Evolutionary conservation across 2,329 filamentous ascomycete genomes (phyloP).

Genomic region (Penicillium aurantiogriseum): DNA sequence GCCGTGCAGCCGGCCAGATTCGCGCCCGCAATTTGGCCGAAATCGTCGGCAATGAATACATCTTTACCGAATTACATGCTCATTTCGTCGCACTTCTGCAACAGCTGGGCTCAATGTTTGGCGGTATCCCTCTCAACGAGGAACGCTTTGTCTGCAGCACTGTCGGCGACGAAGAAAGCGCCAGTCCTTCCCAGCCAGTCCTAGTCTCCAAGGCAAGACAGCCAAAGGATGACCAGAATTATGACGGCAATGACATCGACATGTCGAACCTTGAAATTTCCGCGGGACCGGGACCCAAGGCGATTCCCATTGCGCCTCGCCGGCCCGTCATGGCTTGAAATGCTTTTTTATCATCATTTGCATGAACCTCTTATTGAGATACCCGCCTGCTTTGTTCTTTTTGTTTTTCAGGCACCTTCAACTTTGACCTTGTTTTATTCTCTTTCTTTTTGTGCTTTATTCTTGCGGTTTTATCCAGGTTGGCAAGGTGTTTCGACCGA

Average conservation of each 20-base stretch:
- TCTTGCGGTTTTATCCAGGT: slow-evolving; percentile 1
- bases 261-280: slow-evolving; percentile 36
- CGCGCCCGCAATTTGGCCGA: slow-evolving; percentile 57
- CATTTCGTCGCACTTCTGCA: slow-evolving; percentile 53
- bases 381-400: slow-evolving; percentile 15
- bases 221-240: slow-evolving; percentile 21
- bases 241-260: slow-evolving; percentile 33
- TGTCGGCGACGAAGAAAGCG: slow-evolving; percentile 30
- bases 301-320: slow-evolving; percentile 39
- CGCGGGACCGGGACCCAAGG: slow-evolving; percentile 36
- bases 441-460: slow-evolving; percentile 6
- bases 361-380: slow-evolving; percentile 15
- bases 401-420: slow-evolving; percentile 17
- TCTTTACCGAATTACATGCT: slow-evolving; percentile 58
- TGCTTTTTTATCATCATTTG: slow-evolving; percentile 9
- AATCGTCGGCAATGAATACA: slow-evolving; percentile 58
- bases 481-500: slow-evolving; percentile 6
- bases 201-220: slow-evolving; percentile 22
- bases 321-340: slow-evolving; percentile 38
- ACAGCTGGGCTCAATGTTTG: slow-evolving; percentile 48
- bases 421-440: slow-evolving; percentile 9
- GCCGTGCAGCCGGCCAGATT: slow-evolving; percentile 53
- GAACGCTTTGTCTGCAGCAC: slow-evolving; percentile 44
- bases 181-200: slow-evolving; percentile 23
- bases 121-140: slow-evolving; percentile 44